Conservation (phyloP, 1,284 basidiomycete species). For the Sporisorium graminicola region DNA sequence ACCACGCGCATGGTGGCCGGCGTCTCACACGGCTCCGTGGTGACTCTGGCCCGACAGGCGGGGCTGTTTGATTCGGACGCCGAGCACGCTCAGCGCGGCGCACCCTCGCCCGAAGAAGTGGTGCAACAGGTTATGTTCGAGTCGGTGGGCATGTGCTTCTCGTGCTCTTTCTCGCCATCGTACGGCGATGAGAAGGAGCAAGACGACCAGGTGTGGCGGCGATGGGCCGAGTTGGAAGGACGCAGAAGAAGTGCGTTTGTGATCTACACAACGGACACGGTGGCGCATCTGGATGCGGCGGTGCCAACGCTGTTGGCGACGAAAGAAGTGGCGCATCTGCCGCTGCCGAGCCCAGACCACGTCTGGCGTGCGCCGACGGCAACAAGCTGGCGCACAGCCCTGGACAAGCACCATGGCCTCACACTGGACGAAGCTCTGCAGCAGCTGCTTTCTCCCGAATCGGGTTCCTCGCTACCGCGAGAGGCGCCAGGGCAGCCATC, state of each 20-base stretch:
- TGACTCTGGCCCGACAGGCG: conserved; percentile 55
- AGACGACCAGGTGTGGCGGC: conserved; percentile 56
- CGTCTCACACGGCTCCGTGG: conserved; percentile 50
- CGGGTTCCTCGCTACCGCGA: conserved; percentile 11
- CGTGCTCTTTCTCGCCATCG: conserved; percentile 45
- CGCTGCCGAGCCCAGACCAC: conserved; percentile 55
- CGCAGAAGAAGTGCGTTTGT: conserved; percentile 55
- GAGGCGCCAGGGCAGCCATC: conserved; percentile 17
- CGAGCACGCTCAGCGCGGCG: conserved; percentile 35
- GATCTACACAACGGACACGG: conserved; percentile 58
- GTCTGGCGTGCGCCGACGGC: conserved; percentile 57
- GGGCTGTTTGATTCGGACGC: conserved; percentile 55
- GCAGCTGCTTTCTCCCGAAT: conserved; percentile 39
- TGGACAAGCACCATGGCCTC: conserved; percentile 36
- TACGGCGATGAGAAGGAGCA: conserved; percentile 41
- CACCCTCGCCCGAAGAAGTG: conserved; percentile 43
- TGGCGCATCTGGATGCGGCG: conserved; percentile 55
- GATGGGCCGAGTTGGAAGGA: conserved; percentile 61
- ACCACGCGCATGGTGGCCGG: conserved; percentile 48
- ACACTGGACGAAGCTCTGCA: conserved; percentile 56
- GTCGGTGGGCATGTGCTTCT: conserved; percentile 45
- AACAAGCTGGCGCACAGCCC: conserved; percentile 39
- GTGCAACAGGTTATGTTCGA: conserved; percentile 37
- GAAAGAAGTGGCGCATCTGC: conserved; percentile 56
- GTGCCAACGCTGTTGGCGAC: conserved; percentile 43